Evolutionary conservation across 331 rosid species (phyloP), one percentile per base, ranked within the genome.

Genomic region (Rhamnella rubrinervis): DNA sequence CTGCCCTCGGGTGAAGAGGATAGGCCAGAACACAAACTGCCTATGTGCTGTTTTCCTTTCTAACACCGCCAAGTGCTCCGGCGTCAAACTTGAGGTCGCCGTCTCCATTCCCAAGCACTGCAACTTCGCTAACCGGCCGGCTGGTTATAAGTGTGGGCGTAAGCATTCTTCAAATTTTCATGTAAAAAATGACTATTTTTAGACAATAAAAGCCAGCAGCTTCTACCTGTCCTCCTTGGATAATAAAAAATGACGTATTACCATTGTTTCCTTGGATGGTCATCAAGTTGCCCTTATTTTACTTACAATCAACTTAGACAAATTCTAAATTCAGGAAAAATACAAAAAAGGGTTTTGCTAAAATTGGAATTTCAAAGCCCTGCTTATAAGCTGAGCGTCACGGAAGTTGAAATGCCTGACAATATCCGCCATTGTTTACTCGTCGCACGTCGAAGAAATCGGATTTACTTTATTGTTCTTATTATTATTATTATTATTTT

Each of bases 141-240:
- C 85, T 16, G 92, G 96, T 60, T 81, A 70, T 80, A 89, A 86
- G 70, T 89, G 96, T 26, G 92, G 96, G 75, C 80, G 88, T 89
- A 67, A 81, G 82, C 79, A 25, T 37, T 16, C 11, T 25, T 65
- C 31, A 26, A 26, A 26, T 26, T 26, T 26, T 26, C 31, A 3
- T 26, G 31, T 26, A 2, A 26, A 9, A 20, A 14, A 8, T 53
- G 19, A 17, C 10, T 68, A 63, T 66, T 53, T 63, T 2, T 40
- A 51, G 63, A 23, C 68, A 75, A 77, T 77, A 84, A 77, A 71
- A 76, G 61, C 75, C 63, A 59, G 72, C 75, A 69, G 77, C 77
- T 74, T 58, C 46, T 10, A 38, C 11, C 55, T 71, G 67, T 81
- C 71, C 72, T 40, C 59, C 19, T 51, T 61, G 38, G 25, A 72